These are phyloP conservation scores for Pyrenophora seminiperda DNA, from an alignment of 2,329 filamentous ascomycete species.

Conservation along the genomic window DNA sequence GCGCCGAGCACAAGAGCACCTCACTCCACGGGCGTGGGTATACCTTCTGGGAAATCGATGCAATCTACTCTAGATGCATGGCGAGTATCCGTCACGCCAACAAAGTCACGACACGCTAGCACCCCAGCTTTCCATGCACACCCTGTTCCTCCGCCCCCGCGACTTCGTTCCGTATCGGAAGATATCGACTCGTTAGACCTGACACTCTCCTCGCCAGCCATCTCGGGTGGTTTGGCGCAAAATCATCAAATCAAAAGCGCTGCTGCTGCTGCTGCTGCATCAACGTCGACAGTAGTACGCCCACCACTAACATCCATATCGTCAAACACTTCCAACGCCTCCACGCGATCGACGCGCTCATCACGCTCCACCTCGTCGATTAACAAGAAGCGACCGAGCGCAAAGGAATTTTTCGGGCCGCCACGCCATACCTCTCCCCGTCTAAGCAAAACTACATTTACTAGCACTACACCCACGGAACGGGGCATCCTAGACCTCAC, in stretches of 20 bases:
- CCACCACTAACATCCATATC: constrained; percentile 36
- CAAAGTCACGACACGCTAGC: constrained; percentile 18
- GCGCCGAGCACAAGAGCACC: constrained; percentile 6
- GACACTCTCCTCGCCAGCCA: constrained; percentile 33
- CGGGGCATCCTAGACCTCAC: constrained; percentile 37
- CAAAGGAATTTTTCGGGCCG: constrained; percentile 1
- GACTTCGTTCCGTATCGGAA: constrained; percentile 19
- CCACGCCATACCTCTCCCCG: constrained; percentile 31
- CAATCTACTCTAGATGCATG: constrained; percentile 43
- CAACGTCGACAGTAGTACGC: constrained; percentile 14
- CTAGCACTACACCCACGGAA: constrained; percentile 14
- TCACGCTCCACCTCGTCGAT: neutral
- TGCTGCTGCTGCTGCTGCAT: neutral
- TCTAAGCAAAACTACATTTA: constrained; percentile 19
- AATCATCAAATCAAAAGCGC: neutral
- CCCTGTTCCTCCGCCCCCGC: constrained; percentile 22
- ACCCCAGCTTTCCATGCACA: constrained; percentile 8
- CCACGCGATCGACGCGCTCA: constrained; percentile 15
- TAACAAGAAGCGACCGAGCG: constrained; percentile 9
- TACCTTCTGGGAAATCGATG: constrained; percentile 26
- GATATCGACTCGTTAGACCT: constrained; percentile 38
- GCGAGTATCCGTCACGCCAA: constrained; percentile 35
- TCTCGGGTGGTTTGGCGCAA: neutral
- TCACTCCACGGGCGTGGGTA: constrained; percentile 21
- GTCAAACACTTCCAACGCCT: constrained; percentile 30